Base-by-base conservation (phyloP, 192 early-diverging fungal genomes). In the Diversispora epigaea region DNA sequence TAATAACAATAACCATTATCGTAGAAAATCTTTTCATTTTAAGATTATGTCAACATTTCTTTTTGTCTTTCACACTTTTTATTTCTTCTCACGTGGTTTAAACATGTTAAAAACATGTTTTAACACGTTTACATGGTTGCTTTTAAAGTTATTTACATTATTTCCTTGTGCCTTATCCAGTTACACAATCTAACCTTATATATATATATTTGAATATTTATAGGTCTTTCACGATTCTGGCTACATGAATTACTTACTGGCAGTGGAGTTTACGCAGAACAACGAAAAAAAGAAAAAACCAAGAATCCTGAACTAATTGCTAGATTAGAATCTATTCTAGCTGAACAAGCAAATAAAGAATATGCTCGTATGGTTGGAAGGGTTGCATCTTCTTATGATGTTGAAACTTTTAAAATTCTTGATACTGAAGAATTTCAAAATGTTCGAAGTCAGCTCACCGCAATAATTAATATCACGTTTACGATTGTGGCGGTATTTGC, bases 341-440 rank as follows among this genome's bases (percentile, higher is more conserved):
- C 76, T 21, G 76, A 73, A n/a, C 65, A 77, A 71, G 68, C 76
- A 10, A 77, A 77, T 56, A 71, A 68, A 41, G 76, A 77, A 71
- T 70, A 77, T 52, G 71, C 47, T 39, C 76, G 76, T 66, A 68
- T 77, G 76, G 17, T 77, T 60, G 54, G 57, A 5, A 10, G 8
- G 15, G 73, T 75, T 41, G 73, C 73, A 17, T 75, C 73, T 15
- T 75, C 73, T 19, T 75, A 75, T 43, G 67, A 77, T 54, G 70
- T 77, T 4, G 60, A 72, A 43, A 71, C 76, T 21, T 75, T 75
- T 52, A 75, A 75, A 65, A 8, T 75, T 14, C 39, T 75, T 6
- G 73, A 75, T 14, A 75, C 73, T 3, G 73, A 75, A 41, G 76
- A 77, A 32, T 77, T 72, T 25, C 32, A 44, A n/a, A 61, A 22